Evolutionary conservation across 208 protist species (phyloP).

Genomic region (Trypanosoma lewisi): DNA sequence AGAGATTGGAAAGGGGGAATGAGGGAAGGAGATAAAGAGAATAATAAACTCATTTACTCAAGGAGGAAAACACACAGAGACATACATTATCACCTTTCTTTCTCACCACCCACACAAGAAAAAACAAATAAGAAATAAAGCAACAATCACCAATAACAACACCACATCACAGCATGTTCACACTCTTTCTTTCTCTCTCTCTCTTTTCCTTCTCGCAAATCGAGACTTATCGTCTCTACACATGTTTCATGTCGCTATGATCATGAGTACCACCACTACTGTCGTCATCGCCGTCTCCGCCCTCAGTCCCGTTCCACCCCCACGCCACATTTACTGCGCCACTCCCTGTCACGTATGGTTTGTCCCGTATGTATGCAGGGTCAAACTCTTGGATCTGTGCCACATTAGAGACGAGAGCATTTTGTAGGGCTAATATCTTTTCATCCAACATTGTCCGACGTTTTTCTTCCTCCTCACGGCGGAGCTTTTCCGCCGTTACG

Average conservation of each 20-base stretch:
- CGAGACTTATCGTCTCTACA: background rate
- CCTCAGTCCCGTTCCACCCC: constrained; percentile 38
- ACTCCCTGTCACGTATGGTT: constrained; percentile 64
- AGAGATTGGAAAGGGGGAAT: background rate
- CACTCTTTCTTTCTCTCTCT: too few species aligned
- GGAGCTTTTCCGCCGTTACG: constrained; percentile 11
- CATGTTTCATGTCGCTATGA: background rate
- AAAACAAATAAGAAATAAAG: too few species aligned
- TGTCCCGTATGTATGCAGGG: constrained; percentile 42
- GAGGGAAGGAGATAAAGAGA: background rate
- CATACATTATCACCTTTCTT: too few species aligned
- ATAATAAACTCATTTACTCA: too few species aligned
- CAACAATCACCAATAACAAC: too few species aligned
- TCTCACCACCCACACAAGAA: too few species aligned
- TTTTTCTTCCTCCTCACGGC: constrained; percentile 14
- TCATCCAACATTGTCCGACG: constrained; percentile 41
- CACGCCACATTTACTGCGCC: constrained; percentile 78
- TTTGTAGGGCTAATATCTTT: constrained; percentile 63
- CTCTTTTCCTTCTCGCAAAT: background rate
- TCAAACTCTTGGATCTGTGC: constrained; percentile 68
- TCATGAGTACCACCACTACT: background rate
- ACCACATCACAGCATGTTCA: too few species aligned
- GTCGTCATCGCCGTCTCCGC: background rate
- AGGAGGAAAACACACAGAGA: too few species aligned
- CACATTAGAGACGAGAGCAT: constrained; percentile 59